Evolutionary conservation across 106 monocot genomes (phyloP).

Genomic region (Xerophyta viscosa): DNA sequence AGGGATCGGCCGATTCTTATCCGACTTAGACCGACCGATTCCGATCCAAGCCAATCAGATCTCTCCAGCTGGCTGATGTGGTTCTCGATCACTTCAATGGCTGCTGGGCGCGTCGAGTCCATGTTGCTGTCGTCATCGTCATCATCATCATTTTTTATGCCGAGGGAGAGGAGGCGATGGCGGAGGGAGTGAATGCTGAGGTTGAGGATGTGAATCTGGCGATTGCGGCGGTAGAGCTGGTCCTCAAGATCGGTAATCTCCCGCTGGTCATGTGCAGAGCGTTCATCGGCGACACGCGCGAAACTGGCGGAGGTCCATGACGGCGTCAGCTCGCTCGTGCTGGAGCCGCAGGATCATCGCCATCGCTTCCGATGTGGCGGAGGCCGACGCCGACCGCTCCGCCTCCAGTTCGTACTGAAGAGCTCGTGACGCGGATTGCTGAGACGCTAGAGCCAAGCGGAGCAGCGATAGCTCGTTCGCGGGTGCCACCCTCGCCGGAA

Average conservation of each 20-base stretch:
- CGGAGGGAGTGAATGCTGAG: constrained; percentile 6
- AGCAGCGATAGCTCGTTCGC: neutral
- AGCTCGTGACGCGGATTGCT: constrained; percentile 5
- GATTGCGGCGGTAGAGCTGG: constrained; percentile 16
- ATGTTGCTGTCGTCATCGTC: neutral
- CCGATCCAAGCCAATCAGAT: too few relatives aligned
- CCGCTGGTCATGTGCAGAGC: constrained; percentile 21
- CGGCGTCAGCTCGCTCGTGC: constrained; percentile 33
- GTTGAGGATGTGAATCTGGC: constrained; percentile 5
- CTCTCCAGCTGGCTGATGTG: constrained; percentile 29
- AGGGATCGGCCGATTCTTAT: too few relatives aligned
- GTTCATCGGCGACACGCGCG: constrained; percentile 32
- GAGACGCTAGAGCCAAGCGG: neutral
- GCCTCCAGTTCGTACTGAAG: constrained; percentile 29
- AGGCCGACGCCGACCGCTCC: constrained; percentile 29
- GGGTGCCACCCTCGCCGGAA: too few relatives aligned
- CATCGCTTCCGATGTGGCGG: constrained; percentile 38
- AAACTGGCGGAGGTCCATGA: constrained; percentile 37
- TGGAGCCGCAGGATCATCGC: constrained; percentile 44
- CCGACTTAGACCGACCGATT: too few relatives aligned
- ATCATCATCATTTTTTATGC: constrained; percentile 1
- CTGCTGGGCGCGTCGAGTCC: constrained; percentile 4
- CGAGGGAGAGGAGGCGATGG: constrained; percentile 4
- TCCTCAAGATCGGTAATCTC: constrained; percentile 29
- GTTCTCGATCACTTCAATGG: constrained; percentile 15